These are phyloP conservation scores for Trametes pubescens DNA, from an alignment of 1,284 basidiomycete species.

Conservation along the genomic window DNA sequence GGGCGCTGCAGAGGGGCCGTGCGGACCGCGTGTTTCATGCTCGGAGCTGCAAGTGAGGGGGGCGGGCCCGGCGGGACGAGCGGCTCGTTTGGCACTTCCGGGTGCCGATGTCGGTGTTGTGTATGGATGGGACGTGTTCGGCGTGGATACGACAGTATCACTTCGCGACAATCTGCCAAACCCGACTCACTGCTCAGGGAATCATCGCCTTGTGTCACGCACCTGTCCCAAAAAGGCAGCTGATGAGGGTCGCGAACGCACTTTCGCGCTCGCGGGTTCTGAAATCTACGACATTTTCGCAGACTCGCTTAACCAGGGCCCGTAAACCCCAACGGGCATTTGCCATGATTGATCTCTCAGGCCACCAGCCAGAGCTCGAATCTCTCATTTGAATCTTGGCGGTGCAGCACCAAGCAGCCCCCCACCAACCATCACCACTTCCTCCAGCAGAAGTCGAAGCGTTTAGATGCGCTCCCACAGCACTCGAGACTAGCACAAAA, in stretches of 20 bases:
- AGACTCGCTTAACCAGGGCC: slow-evolving; percentile 30
- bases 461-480: slow-evolving; percentile 37
- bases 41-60: slow-evolving; percentile 11
- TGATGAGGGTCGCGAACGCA: slow-evolving; percentile 29
- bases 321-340: slow-evolving; percentile 28
- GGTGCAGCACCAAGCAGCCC: slow-evolving; percentile 28
- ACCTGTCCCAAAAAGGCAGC: slow-evolving; percentile 27
- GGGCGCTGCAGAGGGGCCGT: slow-evolving; percentile 17
- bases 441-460: slow-evolving; percentile 33
- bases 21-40: slow-evolving; percentile 23
- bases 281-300: slow-evolving; percentile 29
- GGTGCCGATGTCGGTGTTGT: slow-evolving; percentile 22
- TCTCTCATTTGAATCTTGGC: slow-evolving; percentile 29
- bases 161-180: slow-evolving; percentile 38
- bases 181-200: slow-evolving; percentile 24
- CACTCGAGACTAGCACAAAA: slow-evolving; percentile 32
- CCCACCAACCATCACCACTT: slow-evolving; percentile 35
- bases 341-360: slow-evolving; percentile 37
- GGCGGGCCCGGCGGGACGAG: slow-evolving; percentile 8
- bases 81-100: slow-evolving; percentile 13
- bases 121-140: slow-evolving; percentile 24
- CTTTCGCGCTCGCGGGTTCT: slow-evolving; percentile 28
- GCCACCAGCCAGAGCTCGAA: slow-evolving; percentile 27
- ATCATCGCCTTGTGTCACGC: slow-evolving; percentile 33
- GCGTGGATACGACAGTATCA: slow-evolving; percentile 25